These are phyloP conservation scores for Chrysosporium keratinophilum DNA, from an alignment of 2,329 filamentous ascomycete species.

Conservation along the genomic window DNA sequence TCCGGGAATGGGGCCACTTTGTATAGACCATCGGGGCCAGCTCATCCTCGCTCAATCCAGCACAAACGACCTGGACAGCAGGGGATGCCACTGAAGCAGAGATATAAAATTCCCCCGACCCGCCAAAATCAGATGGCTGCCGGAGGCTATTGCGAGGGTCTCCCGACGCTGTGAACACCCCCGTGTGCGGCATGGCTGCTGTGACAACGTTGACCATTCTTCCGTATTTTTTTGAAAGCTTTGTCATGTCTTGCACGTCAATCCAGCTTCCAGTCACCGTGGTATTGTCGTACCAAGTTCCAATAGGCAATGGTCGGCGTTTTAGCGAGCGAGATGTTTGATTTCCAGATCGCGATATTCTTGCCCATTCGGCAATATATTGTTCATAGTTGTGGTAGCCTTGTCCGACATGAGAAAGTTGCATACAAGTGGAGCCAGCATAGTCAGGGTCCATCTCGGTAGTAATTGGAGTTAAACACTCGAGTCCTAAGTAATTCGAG, in stretches of 20 bases:
- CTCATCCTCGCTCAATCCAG: slow-evolving; percentile 51
- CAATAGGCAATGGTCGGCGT: slow-evolving; percentile 49
- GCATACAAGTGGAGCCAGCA: slow-evolving; percentile 50
- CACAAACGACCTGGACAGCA: slow-evolving; percentile 61
- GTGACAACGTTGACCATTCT: slow-evolving; percentile 66
- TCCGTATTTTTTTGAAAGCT: slow-evolving; percentile 40
- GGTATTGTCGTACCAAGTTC: slow-evolving; percentile 60
- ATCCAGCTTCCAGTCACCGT: slow-evolving; percentile 63
- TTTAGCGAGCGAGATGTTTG: slow-evolving; percentile 33
- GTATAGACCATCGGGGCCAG: slow-evolving; percentile 56
- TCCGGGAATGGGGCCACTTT: slow-evolving; percentile 41
- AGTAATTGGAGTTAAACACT: slow-evolving; percentile 54
- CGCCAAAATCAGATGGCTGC: slow-evolving; percentile 55
- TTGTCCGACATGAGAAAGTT: slow-evolving; percentile 55
- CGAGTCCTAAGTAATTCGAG: slow-evolving; percentile 41
- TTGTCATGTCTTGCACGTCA: slow-evolving; percentile 45
- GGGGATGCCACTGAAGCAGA: slow-evolving; percentile 61
- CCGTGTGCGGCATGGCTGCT: slow-evolving; percentile 64
- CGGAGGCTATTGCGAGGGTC: slow-evolving; percentile 54
- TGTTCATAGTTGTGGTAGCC: slow-evolving; percentile 57
- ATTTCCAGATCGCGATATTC: slow-evolving; percentile 38
- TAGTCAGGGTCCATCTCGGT: slow-evolving; percentile 31
- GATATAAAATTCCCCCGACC: slow-evolving; percentile 59
- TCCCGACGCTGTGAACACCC: slow-evolving; percentile 55
- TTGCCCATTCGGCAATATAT: slow-evolving; percentile 50